These are phyloP conservation scores for Barnettozyma wickerhamii DNA, from an alignment of 805 yeast genomes.

Conservation along the genomic window DNA sequence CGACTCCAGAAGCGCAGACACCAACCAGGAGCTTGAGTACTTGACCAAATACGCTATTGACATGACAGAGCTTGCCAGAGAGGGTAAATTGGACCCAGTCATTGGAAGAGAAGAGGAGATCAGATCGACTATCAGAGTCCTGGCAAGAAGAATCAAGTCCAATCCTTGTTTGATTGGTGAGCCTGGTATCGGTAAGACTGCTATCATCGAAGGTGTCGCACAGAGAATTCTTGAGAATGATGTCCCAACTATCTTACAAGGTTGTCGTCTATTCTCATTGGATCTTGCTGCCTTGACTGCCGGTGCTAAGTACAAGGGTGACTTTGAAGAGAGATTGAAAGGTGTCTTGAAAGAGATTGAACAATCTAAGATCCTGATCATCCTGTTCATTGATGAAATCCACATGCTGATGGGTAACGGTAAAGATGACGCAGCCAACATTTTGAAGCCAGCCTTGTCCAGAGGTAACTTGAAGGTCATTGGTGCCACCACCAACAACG, in stretches of 20 bases:
- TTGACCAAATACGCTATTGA: constrained; percentile 88
- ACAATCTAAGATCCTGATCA: constrained; percentile 78
- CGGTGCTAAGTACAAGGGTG: constrained; percentile 98
- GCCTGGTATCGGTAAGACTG: constrained; percentile 99
- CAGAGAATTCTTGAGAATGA: constrained; percentile 95
- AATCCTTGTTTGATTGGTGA: constrained; percentile 97
- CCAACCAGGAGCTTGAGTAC: constrained; percentile 80
- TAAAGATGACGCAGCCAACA: constrained; percentile 93
- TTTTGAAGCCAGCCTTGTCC: constrained; percentile 95
- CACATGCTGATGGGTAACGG: constrained; percentile 99
- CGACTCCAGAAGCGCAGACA: constrained; percentile 91
- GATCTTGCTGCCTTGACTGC: constrained; percentile 97
- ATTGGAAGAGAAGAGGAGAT: constrained; percentile 99
- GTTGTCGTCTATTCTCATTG: constrained; percentile 76
- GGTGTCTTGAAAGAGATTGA: constrained; percentile 95
- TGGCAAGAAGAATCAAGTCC: constrained; percentile 96
- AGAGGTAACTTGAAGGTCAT: constrained; percentile 95
- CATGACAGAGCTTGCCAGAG: constrained; percentile 87
- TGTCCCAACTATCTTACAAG: constrained; percentile 83
- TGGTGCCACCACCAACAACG: constrained; percentile 96
- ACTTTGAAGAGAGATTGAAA: constrained; percentile 95
- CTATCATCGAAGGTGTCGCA: constrained; percentile 98
- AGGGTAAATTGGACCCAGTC: constrained; percentile 96
- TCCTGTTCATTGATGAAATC: constrained; percentile 93
- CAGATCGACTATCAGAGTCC: constrained; percentile 87